These are phyloP conservation scores for Aspergillus arachidicola DNA, from an alignment of 2,329 filamentous ascomycete genomes.

Conservation along the genomic window DNA sequence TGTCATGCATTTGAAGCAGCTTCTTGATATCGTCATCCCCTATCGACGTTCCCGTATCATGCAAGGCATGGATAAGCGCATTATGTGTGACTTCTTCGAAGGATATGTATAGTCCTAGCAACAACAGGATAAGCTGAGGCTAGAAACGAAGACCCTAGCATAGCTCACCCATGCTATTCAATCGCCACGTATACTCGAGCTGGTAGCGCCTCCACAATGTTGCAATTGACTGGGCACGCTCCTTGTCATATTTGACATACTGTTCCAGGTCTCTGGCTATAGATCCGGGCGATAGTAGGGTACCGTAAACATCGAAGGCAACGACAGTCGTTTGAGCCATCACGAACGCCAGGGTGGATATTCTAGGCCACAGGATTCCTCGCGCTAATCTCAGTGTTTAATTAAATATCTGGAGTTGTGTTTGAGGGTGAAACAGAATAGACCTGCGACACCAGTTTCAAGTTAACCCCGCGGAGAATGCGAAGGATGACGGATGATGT, in stretches of 20 bases:
- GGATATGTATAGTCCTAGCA: slow-evolving; percentile 60
- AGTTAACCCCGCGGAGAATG: not conserved
- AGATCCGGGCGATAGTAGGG: slow-evolving; percentile 70
- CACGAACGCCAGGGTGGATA: slow-evolving; percentile 14
- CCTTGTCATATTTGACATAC: slow-evolving; percentile 55
- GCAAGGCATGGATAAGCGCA: slow-evolving; percentile 65
- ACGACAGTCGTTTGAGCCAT: slow-evolving; percentile 50
- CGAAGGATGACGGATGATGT: not conserved
- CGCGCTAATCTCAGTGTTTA: not conserved
- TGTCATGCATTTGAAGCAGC: slow-evolving; percentile 67
- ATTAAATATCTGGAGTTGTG: not conserved
- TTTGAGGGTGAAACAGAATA: slow-evolving; percentile 1
- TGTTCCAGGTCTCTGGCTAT: slow-evolving; percentile 62
- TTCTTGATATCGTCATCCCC: slow-evolving; percentile 45
- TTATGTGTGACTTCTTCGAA: slow-evolving; percentile 66
- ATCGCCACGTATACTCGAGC: slow-evolving; percentile 75
- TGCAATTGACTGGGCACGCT: slow-evolving; percentile 60
- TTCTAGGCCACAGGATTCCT: not conserved
- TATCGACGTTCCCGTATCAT: slow-evolving; percentile 57
- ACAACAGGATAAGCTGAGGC: slow-evolving; percentile 5
- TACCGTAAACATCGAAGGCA: slow-evolving; percentile 77
- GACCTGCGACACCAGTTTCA: not conserved
- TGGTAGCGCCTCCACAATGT: slow-evolving; percentile 69
- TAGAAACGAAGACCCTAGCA: slow-evolving; percentile 3
- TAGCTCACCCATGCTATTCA: slow-evolving; percentile 71